Evolutionary conservation across 2,329 filamentous ascomycete species (phyloP).

Genomic region (Pyricularia grisea): DNA sequence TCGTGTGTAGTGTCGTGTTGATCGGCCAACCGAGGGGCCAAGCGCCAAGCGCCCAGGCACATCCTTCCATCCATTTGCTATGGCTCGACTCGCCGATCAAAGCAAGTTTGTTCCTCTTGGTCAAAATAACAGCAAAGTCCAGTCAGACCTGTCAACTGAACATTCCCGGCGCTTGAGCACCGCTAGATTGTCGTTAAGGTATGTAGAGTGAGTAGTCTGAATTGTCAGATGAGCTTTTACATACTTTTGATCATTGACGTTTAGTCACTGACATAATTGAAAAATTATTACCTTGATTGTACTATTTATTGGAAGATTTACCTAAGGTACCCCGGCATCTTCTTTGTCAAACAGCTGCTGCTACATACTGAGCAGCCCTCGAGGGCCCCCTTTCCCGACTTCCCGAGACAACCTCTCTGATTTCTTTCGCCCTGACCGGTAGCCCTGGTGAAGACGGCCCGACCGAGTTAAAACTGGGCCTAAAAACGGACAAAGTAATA

Average conservation of each 20-base stretch:
- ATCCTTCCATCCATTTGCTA: background rate
- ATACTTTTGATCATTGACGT: background rate
- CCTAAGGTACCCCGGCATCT: too few species aligned
- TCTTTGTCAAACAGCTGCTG: background rate
- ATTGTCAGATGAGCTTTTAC: background rate
- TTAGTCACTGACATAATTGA: too few species aligned
- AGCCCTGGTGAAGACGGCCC: background rate
- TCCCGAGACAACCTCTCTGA: background rate
- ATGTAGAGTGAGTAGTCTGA: background rate
- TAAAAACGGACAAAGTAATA: background rate
- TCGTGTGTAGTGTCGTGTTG: background rate
- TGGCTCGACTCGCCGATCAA: background rate
- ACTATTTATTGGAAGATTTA: background rate
- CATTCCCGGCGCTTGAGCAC: background rate
- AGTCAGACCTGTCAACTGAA: background rate
- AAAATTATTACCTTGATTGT: background rate
- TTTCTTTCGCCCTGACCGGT: background rate
- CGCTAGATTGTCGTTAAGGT: background rate
- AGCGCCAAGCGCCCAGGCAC: background rate
- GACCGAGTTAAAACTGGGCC: background rate
- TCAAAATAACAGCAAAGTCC: background rate
- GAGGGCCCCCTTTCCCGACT: background rate
- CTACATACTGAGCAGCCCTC: background rate
- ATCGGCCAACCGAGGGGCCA: background rate
- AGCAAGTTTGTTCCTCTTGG: background rate